Evolutionary conservation across 257 asterid genomes (phyloP).

Genomic region (Penstemon newberryi): DNA sequence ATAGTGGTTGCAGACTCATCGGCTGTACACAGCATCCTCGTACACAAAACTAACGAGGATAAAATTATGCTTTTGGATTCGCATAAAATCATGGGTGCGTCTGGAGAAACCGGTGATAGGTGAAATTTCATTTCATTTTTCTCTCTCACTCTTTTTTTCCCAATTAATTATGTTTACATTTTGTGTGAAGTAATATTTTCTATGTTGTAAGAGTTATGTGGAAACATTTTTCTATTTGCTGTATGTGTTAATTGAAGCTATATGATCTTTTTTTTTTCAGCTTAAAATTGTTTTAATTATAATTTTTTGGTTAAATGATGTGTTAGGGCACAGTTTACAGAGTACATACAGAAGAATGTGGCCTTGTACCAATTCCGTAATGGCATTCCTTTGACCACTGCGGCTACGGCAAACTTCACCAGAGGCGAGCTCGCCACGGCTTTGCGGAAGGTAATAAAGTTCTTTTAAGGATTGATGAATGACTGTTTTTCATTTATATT

Average conservation of each 20-base stretch:
- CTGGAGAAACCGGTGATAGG: conserved; percentile 99
- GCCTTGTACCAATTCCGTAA: conserved; percentile 90
- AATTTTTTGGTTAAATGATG: conserved; percentile 18
- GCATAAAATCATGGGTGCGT: conserved; percentile 93
- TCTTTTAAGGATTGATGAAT: too few species aligned
- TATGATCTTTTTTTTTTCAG: conserved; percentile 6
- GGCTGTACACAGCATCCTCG: conserved; percentile 93
- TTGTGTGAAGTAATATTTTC: too few species aligned
- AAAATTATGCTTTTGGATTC: conserved; percentile 93
- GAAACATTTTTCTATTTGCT: not conserved
- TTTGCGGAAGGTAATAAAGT: conserved; percentile 67
- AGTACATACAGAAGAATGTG: conserved; percentile 92
- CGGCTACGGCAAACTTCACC: conserved; percentile 97
- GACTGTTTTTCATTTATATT: not conserved
- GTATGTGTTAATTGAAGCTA: conserved; percentile 11
- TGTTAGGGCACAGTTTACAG: conserved; percentile 90
- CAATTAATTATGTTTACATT: too few species aligned
- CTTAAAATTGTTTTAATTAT: conserved; percentile 1
- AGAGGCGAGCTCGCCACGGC: conserved; percentile 99
- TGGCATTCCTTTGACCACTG: conserved; percentile 93
- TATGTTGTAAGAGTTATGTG: too few species aligned
- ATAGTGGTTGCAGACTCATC: conserved; percentile 91
- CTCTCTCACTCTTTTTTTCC: not conserved
- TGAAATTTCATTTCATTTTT: conserved; percentile 25
- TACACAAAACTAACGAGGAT: conserved; percentile 93